Evolutionary conservation across 306 rosid genomes (phyloP).

Genomic region (Vachellia collinsii): DNA sequence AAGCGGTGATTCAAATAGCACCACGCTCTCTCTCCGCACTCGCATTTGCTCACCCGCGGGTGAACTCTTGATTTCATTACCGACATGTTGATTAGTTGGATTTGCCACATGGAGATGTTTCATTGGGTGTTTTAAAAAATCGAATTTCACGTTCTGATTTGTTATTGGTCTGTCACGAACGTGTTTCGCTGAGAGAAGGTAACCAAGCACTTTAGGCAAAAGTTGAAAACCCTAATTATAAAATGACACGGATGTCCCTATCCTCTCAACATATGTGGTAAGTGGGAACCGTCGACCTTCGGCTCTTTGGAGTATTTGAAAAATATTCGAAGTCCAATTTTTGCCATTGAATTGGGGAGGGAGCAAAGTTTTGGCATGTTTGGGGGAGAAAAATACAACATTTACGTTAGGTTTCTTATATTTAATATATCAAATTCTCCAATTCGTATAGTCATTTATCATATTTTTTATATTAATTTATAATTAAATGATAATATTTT

Average conservation of each 20-base stretch:
- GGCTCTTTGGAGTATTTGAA: background rate
- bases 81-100: slow-evolving; percentile 2
- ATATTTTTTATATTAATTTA: too few species aligned
- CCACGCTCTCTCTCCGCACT: slow-evolving; percentile 53
- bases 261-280: slow-evolving; percentile 35
- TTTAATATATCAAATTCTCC: too few species aligned
- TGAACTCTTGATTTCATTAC: slow-evolving; percentile 33
- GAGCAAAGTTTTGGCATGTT: too few species aligned
- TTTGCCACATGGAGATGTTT: background rate
- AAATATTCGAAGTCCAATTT: background rate
- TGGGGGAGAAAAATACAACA: too few species aligned
- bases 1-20: slow-evolving; percentile 99
- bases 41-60: slow-evolving; percentile 54
- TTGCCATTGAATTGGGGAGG: too few species aligned
- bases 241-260: slow-evolving; percentile 62
- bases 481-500: too few species aligned
- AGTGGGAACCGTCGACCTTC: slow-evolving; percentile 20
- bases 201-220: slow-evolving; percentile 15
- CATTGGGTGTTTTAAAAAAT: background rate
- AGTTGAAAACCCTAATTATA: slow-evolving; percentile 71
- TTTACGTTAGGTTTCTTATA: too few species aligned
- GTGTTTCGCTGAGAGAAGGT: background rate
- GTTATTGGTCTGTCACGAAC: slow-evolving; percentile 42
- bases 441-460: too few species aligned
- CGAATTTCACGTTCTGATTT: background rate